A percentile compares a stretch with the other conserved stretches of the same genome.
Conservation (phyloP, 306 rosid species). For the Prunus mume region DNA sequence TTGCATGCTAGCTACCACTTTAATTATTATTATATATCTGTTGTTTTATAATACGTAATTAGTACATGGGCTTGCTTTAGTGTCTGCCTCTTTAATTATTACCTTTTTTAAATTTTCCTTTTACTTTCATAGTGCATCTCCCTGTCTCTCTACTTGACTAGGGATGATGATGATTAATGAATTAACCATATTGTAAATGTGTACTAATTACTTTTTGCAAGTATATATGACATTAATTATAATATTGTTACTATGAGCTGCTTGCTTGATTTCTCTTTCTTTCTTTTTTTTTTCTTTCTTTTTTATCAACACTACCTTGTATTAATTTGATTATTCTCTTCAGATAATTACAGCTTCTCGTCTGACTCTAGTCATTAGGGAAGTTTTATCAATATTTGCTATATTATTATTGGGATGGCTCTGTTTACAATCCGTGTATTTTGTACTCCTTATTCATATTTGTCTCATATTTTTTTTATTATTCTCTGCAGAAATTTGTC, state of each 20-base stretch:
- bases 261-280: too few species aligned
- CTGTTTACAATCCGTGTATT: accelerated
- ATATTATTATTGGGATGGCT: too few species aligned
- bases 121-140: slow-evolving; percentile 2
- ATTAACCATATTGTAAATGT: slow-evolving; percentile 42
- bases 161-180: slow-evolving; percentile 34
- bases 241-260: slow-evolving; percentile 6
- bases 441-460: too few species aligned
- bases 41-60: neutral
- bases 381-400: too few species aligned
- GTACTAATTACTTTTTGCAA: slow-evolving; percentile 31
- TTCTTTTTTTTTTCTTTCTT: too few species aligned
- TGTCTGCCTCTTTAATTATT: slow-evolving; percentile 32
- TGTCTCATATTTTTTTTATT: too few species aligned
- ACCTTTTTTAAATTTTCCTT: neutral
- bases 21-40: slow-evolving; percentile 17
- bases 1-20: slow-evolving; percentile 15
- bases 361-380: accelerated
- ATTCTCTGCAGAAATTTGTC: too few species aligned
- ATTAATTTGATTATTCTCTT: too few species aligned
- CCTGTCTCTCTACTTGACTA: slow-evolving; percentile 27
- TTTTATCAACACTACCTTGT: too few species aligned
- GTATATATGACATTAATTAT: slow-evolving; percentile 29
- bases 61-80: slow-evolving; percentile 45
- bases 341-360: too few species aligned